These are phyloP conservation scores for Rhodotorula graminis DNA, from an alignment of 768 basidiomycete genomes.

Conservation along the genomic window DNA sequence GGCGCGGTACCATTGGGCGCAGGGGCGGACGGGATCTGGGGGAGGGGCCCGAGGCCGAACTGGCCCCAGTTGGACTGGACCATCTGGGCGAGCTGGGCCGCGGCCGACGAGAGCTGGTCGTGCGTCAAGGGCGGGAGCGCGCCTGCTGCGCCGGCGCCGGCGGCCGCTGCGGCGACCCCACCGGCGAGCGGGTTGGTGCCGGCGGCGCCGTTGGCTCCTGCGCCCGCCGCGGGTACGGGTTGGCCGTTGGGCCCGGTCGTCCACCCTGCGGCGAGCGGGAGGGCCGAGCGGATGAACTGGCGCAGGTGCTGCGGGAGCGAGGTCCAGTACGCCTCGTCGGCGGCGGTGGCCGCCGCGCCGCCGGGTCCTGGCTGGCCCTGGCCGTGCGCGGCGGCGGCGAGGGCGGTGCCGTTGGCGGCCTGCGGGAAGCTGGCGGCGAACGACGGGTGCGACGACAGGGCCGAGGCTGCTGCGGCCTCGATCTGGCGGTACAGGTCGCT, in stretches of 20 bases:
- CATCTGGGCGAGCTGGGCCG: constrained; percentile 43
- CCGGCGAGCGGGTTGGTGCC: neutral
- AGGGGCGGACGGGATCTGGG: constrained; percentile 46
- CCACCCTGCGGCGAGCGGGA: constrained; percentile 47
- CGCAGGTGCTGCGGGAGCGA: constrained; percentile 64
- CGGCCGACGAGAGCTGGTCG: constrained; percentile 42
- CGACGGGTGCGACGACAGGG: constrained; percentile 40
- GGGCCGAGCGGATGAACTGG: constrained; percentile 60
- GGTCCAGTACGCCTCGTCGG: constrained; percentile 66
- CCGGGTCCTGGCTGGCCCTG: neutral
- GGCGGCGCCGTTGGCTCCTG: neutral
- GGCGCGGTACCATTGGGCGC: constrained; percentile 10
- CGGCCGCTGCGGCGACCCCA: neutral
- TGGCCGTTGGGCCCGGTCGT: constrained; percentile 35
- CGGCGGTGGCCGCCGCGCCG: constrained; percentile 22
- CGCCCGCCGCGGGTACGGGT: constrained; percentile 14
- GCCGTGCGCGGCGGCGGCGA: neutral
- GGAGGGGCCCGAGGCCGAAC: constrained; percentile 39
- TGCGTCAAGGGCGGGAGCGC: constrained; percentile 41
- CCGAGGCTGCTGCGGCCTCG: constrained; percentile 50
- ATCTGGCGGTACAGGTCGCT: constrained; percentile 62
- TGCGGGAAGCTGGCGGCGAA: constrained; percentile 37
- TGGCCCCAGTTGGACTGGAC: constrained; percentile 42
- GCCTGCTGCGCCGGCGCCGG: constrained; percentile 3
- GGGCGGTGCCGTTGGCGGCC: neutral